Conservation (phyloP, 2,329 filamentous ascomycete species). For the Verticillium klebahnii region DNA sequence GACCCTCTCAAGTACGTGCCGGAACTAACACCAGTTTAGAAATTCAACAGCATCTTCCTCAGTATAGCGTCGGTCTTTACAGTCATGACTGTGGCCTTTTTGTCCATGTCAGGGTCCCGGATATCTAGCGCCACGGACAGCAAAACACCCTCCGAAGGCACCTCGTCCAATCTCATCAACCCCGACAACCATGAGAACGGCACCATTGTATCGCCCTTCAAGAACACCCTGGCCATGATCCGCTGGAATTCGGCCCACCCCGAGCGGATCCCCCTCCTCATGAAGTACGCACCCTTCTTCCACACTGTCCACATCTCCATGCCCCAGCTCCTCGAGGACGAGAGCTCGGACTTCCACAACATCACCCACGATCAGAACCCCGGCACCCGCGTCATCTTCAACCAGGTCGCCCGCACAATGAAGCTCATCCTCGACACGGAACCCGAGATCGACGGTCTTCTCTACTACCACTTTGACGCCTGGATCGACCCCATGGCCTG, state of each 20-base stretch:
- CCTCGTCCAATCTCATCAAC: constrained; percentile 4
- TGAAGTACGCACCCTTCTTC: constrained; percentile 25
- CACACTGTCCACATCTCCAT: constrained; percentile 22
- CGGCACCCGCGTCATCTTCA: constrained; percentile 15
- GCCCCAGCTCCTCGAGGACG: constrained; percentile 13
- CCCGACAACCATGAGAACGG: constrained; percentile 2
- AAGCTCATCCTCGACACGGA: constrained; percentile 20
- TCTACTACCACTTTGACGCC: constrained; percentile 27
- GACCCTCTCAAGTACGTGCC: neutral
- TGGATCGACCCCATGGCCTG: constrained; percentile 25
- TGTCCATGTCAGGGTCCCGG: constrained; percentile 13
- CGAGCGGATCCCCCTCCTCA: constrained; percentile 20
- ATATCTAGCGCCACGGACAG: neutral
- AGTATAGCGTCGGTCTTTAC: constrained; percentile 11
- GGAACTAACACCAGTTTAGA: neutral
- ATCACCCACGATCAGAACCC: constrained; percentile 22
- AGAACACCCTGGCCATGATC: constrained; percentile 21
- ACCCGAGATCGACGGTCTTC: constrained; percentile 21
- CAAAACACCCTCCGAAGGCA: constrained; percentile 10
- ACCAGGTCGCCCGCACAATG: constrained; percentile 23
- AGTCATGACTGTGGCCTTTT: constrained; percentile 14
- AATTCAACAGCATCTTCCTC: constrained; percentile 11
- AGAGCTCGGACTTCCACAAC: constrained; percentile 15
- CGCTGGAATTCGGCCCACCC: constrained; percentile 19
- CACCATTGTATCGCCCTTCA: constrained; percentile 19